Percentiles rank a stretch among this genome's conserved stretches.
phyloP scores from a whole-genome alignment of 192 early-diverging fungal genomes.

The Backusella australiensis region DNA sequence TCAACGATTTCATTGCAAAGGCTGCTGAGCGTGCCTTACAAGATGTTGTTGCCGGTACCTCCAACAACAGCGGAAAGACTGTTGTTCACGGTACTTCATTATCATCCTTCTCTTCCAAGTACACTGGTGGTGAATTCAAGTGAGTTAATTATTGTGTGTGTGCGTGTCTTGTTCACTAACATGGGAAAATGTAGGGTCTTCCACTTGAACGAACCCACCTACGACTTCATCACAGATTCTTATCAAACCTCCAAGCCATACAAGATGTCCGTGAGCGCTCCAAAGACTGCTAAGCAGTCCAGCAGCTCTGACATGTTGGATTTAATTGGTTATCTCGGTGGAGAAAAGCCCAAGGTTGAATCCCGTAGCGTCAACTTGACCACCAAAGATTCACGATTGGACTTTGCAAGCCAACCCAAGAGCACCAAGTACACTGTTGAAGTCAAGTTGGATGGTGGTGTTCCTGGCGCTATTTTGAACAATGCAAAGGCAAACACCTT shows the following conservation, averaged over 20 bases:
- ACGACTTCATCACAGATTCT: slow-evolving; percentile 30
- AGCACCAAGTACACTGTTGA: slow-evolving; percentile 27
- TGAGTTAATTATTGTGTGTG: slow-evolving; percentile 2
- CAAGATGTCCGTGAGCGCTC: slow-evolving; percentile 13
- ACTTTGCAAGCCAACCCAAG: slow-evolving; percentile 30
- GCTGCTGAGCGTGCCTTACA: slow-evolving; percentile 80
- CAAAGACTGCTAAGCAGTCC: not conserved
- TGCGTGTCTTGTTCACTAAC: not conserved
- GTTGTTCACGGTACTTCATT: slow-evolving; percentile 11
- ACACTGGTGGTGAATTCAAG: slow-evolving; percentile 91
- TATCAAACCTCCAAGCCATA: slow-evolving; percentile 34
- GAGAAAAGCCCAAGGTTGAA: slow-evolving; percentile 27
- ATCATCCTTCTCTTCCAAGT: slow-evolving; percentile 35
- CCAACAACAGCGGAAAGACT: not conserved
- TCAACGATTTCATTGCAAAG: slow-evolving; percentile 97
- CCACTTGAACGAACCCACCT: slow-evolving; percentile 66
- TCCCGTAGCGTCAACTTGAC: slow-evolving; percentile 29
- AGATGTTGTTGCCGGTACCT: slow-evolving; percentile 83
- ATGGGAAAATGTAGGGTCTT: slow-evolving; percentile 58
- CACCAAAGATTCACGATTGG: slow-evolving; percentile 33
- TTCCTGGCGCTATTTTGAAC: slow-evolving; percentile 29
- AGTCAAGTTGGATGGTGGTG: slow-evolving; percentile 48
- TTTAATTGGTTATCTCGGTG: slow-evolving; percentile 47
- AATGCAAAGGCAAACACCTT: slow-evolving; percentile 43
- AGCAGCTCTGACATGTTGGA: slow-evolving; percentile 30